Percentiles rank a stretch among this genome's conserved stretches.
Conservation (phyloP, 2,329 filamentous ascomycete species). For the Celoporthe dispersa region DNA sequence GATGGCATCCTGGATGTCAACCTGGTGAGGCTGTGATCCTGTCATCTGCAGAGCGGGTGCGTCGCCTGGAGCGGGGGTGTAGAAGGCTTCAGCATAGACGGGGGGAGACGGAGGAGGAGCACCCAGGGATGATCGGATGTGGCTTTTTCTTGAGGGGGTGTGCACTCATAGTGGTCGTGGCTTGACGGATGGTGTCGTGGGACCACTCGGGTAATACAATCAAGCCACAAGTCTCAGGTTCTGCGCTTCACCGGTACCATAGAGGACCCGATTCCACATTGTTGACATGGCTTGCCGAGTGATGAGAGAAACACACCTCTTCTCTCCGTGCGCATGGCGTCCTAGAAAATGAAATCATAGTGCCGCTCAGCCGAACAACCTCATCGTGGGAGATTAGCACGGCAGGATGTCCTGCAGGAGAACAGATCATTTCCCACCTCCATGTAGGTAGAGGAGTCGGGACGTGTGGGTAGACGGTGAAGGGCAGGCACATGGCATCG, state of each 20-base stretch:
- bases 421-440: background rate
- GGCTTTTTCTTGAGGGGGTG: background rate
- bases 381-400: background rate
- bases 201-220: background rate
- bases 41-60: background rate
- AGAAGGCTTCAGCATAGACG: background rate
- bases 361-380: background rate
- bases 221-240: background rate
- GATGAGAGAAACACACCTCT: background rate
- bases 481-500: background rate
- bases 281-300: background rate
- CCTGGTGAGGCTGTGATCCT: constrained; percentile 49
- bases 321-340: background rate
- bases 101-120: background rate
- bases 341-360: background rate
- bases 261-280: background rate
- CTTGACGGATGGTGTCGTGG: background rate
- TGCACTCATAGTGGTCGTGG: background rate
- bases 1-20: constrained; percentile 62
- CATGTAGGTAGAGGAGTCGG: too few relatives aligned
- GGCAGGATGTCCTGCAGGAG: background rate
- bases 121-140: background rate
- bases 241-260: background rate
- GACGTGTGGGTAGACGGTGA: background rate
- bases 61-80: too few relatives aligned